These are phyloP conservation scores for Coemansia sp. DNA, from an alignment of 192 early-diverging fungal species.

Conservation along the genomic window DNA sequence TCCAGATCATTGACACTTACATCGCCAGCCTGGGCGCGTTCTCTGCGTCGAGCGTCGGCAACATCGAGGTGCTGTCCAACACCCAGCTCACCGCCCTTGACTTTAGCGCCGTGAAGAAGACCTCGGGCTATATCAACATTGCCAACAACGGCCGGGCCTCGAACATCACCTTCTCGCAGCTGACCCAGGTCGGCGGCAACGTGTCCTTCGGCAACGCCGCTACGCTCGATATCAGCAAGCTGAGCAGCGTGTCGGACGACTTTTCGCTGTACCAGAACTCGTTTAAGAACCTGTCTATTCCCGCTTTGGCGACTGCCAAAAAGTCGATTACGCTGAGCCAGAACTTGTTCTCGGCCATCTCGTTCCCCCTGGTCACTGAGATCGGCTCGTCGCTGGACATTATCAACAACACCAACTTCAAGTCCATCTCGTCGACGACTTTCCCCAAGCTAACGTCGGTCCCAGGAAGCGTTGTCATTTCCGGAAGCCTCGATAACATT, in stretches of 20 bases:
- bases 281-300: slow-evolving; percentile 53
- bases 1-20: slow-evolving; percentile 56
- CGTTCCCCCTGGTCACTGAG: slow-evolving; percentile 55
- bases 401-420: slow-evolving; percentile 63
- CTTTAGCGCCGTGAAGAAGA: slow-evolving; percentile 48
- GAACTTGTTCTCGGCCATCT: slow-evolving; percentile 59
- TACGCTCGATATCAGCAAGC: slow-evolving; percentile 46
- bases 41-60: slow-evolving; percentile 31
- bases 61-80: slow-evolving; percentile 60
- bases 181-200: slow-evolving; percentile 56
- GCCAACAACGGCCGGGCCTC: slow-evolving; percentile 57
- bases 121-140: slow-evolving; percentile 55
- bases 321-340: slow-evolving; percentile 59
- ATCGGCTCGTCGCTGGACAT: slow-evolving; percentile 65
- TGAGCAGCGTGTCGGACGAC: slow-evolving; percentile 54
- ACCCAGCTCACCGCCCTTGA: slow-evolving; percentile 53
- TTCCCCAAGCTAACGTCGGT: slow-evolving; percentile 60
- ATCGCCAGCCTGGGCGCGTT: slow-evolving; percentile 42
- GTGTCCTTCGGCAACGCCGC: slow-evolving; percentile 59
- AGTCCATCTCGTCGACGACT: slow-evolving; percentile 40
- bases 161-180: slow-evolving; percentile 51
- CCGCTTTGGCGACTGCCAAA: slow-evolving; percentile 49
- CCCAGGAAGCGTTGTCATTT: slow-evolving; percentile 59
- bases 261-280: slow-evolving; percentile 61
- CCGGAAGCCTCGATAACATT: slow-evolving; percentile 61